Evolutionary conservation across 306 rosid species (phyloP), one percentile per base, ranked within the genome.

Genomic region (Calophaca sinica): DNA sequence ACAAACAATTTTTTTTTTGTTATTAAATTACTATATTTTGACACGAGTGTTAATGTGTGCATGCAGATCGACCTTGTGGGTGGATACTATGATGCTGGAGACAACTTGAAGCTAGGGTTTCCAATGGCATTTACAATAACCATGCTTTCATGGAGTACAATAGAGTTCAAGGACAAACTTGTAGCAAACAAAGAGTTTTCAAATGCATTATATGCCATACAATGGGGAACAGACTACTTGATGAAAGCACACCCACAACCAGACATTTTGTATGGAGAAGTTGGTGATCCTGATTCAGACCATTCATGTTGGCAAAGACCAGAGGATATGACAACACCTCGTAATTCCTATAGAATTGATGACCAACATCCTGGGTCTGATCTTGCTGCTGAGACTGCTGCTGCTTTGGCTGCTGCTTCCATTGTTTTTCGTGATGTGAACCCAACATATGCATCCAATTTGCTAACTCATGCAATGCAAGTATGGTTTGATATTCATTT

Each of bases 61-160:
- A 14, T 15, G 14, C 49, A 89, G 84, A 68, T 85, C 15, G 78
- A 88, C 9, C 85, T 92, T 2, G 71, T 39, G 3, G 97, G 97
- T 2, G 97, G 97, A 14, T 89, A 92, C 59, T 89, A 92, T 5
- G 97, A 92, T 28, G 92, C 96, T 0, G 97, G 93, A 31, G 93
- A 91, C 84, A 89, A 89, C 13, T 48, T 82, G 0, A 92, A 92
- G 39, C 76, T 84, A 8, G 89, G 90, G 29, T 86, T 92, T 63
- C 91, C 97, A 4, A 48, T 92, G 79, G 96, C 93, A 4, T 92
- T 81, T 68, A 74, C 93, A 0, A 77, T 89, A 63, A 88, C 97
- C 0, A 86, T 86, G 93, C 80, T 89, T 36, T 82, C 93, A 59
- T 88, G 97, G 97, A 86, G 96, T 51, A 49, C 86, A 2, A 10